A percentile compares a stretch with the other conserved stretches of the same genome.
Evolutionary conservation across 768 basidiomycete genomes (phyloP).

Genomic region (Mrakia frigida): DNA sequence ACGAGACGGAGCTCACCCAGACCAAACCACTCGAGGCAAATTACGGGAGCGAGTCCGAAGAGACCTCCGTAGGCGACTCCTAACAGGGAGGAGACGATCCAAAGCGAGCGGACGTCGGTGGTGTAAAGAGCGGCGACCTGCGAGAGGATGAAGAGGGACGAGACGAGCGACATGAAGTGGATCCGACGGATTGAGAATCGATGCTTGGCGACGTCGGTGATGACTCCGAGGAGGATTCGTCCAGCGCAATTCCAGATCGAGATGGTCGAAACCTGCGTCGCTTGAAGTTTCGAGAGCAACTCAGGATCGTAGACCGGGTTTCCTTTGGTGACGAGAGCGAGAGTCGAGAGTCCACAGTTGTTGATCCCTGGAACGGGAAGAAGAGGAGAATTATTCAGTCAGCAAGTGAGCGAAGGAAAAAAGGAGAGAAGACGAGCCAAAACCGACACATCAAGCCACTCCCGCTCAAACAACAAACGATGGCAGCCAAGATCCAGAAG

Average conservation of each 20-base stretch:
- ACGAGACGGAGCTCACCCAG: constrained; percentile 53
- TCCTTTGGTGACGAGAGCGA: constrained; percentile 60
- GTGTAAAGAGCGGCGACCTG: constrained; percentile 59
- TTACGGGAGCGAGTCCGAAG: constrained; percentile 69
- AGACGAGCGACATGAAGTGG: constrained; percentile 54
- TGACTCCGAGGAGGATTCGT: constrained; percentile 60
- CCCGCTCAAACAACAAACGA: constrained; percentile 64
- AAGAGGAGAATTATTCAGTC: not conserved
- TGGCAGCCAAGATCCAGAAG: constrained; percentile 60
- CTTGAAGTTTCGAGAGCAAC: constrained; percentile 68
- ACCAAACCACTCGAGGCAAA: constrained; percentile 84
- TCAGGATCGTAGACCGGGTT: constrained; percentile 61
- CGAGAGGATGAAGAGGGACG: constrained; percentile 63
- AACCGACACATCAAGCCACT: constrained; percentile 69
- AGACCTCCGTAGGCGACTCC: constrained; percentile 68
- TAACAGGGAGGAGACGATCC: constrained; percentile 56
- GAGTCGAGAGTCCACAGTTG: constrained; percentile 69
- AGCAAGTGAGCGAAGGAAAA: constrained; percentile 11
- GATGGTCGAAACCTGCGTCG: constrained; percentile 74
- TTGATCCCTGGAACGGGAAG: constrained; percentile 55
- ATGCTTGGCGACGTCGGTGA: constrained; percentile 41
- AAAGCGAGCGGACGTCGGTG: constrained; percentile 58
- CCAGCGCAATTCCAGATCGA: constrained; percentile 77
- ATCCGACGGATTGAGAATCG: constrained; percentile 37
- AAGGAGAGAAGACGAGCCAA: not conserved